A percentile compares a stretch with the other conserved stretches of the same genome.
Evolutionary conservation across 108 stramenopile genomes (phyloP).

Genomic region (Nitzschia palea): DNA sequence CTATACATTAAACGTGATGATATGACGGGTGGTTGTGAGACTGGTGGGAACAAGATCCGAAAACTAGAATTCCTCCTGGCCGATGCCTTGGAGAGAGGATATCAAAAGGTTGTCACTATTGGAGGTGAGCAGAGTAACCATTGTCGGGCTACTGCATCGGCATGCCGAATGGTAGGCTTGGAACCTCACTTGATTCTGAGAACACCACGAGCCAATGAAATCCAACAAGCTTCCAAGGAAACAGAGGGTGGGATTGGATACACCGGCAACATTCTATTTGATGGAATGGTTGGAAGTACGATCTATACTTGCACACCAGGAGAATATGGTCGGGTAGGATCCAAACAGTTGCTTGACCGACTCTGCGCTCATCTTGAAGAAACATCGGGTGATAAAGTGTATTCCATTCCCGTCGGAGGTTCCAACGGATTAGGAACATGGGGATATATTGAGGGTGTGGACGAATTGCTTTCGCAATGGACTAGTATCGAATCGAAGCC

Average conservation of each 20-base stretch:
- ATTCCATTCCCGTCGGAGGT: conserved; percentile 88
- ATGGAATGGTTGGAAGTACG: conserved; percentile 77
- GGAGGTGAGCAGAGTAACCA: conserved; percentile 93
- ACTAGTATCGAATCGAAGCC: conserved; percentile 20
- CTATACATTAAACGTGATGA: conserved; percentile 86
- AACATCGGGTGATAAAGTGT: conserved; percentile 19
- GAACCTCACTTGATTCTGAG: conserved; percentile 80
- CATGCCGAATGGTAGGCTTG: conserved; percentile 75
- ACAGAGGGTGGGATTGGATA: conserved; percentile 44
- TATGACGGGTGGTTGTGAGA: conserved; percentile 76
- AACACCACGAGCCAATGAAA: conserved; percentile 52
- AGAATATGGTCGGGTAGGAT: conserved; percentile 83
- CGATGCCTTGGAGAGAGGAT: conserved; percentile 61
- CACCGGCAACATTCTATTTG: conserved; percentile 76
- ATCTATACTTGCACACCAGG: conserved; percentile 84
- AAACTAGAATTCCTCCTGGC: conserved; percentile 90
- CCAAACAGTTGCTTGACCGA: conserved; percentile 50
- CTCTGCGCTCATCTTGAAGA: conserved; percentile 46
- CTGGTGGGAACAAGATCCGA: conserved; percentile 90
- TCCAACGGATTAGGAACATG: conserved; percentile 84
- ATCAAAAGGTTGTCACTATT: conserved; percentile 79
- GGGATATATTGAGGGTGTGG: conserved; percentile 86
- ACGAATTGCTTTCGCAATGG: conserved; percentile 54
- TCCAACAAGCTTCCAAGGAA: conserved; percentile 22
- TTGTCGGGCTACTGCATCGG: conserved; percentile 87